Conservation (phyloP, 2,329 filamentous ascomycete genomes). For the Colletotrichum noveboracense region DNA sequence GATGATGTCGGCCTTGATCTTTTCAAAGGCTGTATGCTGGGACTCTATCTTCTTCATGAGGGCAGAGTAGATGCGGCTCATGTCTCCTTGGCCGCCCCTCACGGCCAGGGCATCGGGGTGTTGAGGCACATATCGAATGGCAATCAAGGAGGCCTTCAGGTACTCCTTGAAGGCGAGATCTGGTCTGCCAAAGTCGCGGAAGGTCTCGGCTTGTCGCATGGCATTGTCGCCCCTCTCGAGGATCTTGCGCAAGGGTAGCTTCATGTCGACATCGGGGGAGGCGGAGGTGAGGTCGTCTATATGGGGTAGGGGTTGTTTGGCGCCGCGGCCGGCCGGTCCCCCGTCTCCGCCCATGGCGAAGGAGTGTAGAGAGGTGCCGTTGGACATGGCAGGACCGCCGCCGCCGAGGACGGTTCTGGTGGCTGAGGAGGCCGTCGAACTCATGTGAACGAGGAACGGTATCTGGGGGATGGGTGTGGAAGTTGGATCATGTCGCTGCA, state of each 20-base stretch:
- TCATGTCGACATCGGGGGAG: slow-evolving; percentile 49
- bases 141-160: slow-evolving; percentile 79
- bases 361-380: slow-evolving; percentile 14
- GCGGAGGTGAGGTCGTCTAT: slow-evolving; percentile 58
- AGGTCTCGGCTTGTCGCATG: slow-evolving; percentile 65
- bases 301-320: slow-evolving; percentile 50
- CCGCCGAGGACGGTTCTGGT: slow-evolving; percentile 21
- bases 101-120: slow-evolving; percentile 77
- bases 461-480: background rate
- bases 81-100: slow-evolving; percentile 56
- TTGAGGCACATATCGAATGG: slow-evolving; percentile 75
- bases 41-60: slow-evolving; percentile 56
- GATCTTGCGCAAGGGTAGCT: slow-evolving; percentile 58
- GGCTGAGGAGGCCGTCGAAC: slow-evolving; percentile 16
- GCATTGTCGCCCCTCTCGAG: slow-evolving; percentile 58
- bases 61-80: slow-evolving; percentile 52
- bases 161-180: slow-evolving; percentile 86
- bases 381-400: slow-evolving; percentile 13
- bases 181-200: slow-evolving; percentile 67
- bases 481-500: slow-evolving; percentile 18
- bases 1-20: slow-evolving; percentile 64
- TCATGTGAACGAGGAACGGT: slow-evolving; percentile 16
- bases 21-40: slow-evolving; percentile 56
- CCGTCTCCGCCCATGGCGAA: slow-evolving; percentile 19
- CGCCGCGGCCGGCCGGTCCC: slow-evolving; percentile 21